Conservation (phyloP, 2,329 filamentous ascomycete genomes). For the Diatrype stigma region DNA sequence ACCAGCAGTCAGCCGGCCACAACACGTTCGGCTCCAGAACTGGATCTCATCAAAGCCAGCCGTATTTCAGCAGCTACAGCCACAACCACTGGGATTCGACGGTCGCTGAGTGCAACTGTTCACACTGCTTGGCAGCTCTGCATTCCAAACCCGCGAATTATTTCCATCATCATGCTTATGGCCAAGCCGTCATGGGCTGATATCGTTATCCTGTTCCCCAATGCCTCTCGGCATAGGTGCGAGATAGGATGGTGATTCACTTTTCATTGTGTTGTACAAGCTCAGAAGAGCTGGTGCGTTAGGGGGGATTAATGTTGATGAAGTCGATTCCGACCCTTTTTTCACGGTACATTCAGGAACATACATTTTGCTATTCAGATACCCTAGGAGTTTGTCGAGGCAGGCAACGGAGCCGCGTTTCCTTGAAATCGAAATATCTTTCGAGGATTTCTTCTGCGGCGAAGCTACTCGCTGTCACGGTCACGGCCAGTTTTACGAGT, state of each 20-base stretch:
- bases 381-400: conserved; percentile 23
- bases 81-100: conserved; percentile 50
- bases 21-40: conserved; percentile 34
- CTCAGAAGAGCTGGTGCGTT: conserved; percentile 2
- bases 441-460: background rate
- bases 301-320: conserved; percentile 11
- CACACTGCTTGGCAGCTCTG: conserved; percentile 39
- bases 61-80: conserved; percentile 45
- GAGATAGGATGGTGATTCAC: background rate
- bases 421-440: conserved; percentile 3
- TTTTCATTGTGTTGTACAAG: background rate
- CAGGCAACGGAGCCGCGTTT: conserved; percentile 7
- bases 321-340: conserved; percentile 17
- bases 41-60: conserved; percentile 33
- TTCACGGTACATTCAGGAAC: conserved; percentile 24
- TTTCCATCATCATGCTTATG: conserved; percentile 45
- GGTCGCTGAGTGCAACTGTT: conserved; percentile 46
- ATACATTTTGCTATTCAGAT: conserved; percentile 27
- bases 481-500: conserved; percentile 3
- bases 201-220: conserved; percentile 14
- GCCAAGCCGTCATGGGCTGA: conserved; percentile 54
- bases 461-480: background rate
- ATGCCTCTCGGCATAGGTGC: conserved; percentile 4
- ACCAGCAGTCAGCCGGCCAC: conserved; percentile 38
- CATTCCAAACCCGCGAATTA: conserved; percentile 42